phyloP scores from a whole-genome alignment of 257 asterid species.

The Lantana camara region DNA sequence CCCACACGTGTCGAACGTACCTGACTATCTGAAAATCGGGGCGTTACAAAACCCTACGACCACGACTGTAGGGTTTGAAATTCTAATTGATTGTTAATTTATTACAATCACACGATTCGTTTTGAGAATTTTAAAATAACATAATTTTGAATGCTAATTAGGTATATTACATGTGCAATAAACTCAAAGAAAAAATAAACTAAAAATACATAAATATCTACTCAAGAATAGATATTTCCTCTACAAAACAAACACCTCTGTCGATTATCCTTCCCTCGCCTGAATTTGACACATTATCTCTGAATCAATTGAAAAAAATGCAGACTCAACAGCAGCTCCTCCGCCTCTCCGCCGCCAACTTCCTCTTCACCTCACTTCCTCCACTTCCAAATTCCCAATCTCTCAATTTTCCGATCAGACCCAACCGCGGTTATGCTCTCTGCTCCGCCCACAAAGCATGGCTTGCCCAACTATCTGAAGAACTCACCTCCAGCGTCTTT shows the following conservation, averaged over 20 bases:
- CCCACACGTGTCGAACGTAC: too few relatives aligned
- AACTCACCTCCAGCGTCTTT: conserved; percentile 24
- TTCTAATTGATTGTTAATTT: too few relatives aligned
- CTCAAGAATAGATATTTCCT: conserved; percentile 4
- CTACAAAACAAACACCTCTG: not conserved
- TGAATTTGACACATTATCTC: not conserved
- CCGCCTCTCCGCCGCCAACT: conserved; percentile 36
- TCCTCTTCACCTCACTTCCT: conserved; percentile 28
- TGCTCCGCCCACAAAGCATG: conserved; percentile 34
- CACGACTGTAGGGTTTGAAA: too few relatives aligned
- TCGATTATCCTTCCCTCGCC: not conserved
- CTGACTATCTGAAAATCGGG: too few relatives aligned
- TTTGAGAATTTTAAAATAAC: too few relatives aligned
- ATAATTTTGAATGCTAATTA: too few relatives aligned
- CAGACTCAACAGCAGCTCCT: conserved; percentile 37
- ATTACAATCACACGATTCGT: too few relatives aligned
- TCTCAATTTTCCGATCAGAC: conserved; percentile 9
- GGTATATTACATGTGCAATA: too few relatives aligned
- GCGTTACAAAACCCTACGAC: too few relatives aligned
- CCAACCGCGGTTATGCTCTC: conserved; percentile 7
- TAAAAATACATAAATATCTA: not conserved
- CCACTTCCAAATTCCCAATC: conserved; percentile 23
- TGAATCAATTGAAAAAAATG: conserved; percentile 14
- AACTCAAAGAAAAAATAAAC: not conserved
- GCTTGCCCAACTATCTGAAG: conserved; percentile 36